These are phyloP conservation scores for Backusella tarrabulga DNA, from an alignment of 192 early-diverging fungal genomes.

Conservation along the genomic window DNA sequence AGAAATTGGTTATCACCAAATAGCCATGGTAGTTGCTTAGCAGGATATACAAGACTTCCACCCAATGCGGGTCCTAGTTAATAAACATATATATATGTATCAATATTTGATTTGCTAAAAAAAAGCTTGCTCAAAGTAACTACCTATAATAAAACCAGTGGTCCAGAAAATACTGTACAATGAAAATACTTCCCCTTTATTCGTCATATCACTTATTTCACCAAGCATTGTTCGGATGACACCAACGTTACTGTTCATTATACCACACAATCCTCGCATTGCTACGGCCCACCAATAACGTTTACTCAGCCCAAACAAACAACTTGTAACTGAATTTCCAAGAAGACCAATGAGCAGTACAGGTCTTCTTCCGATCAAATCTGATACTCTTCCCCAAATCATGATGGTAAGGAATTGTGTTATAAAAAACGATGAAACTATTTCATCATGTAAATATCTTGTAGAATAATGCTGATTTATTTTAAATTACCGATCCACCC, in stretches of 20 bases:
- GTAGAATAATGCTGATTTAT: background rate
- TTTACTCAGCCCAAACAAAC: constrained; percentile 72
- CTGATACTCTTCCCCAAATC: constrained; percentile 71
- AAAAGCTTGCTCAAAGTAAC: background rate
- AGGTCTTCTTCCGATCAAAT: constrained; percentile 78
- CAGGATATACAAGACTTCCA: constrained; percentile 78
- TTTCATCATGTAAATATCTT: background rate
- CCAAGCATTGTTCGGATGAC: constrained; percentile 81
- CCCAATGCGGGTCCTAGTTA: constrained; percentile 57
- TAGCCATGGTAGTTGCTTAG: constrained; percentile 57
- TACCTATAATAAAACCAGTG: constrained; percentile 39
- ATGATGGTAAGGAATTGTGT: constrained; percentile 70
- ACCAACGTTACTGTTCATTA: constrained; percentile 75
- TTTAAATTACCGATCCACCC: constrained; percentile 56
- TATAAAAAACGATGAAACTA: constrained; percentile 64
- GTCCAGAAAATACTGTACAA: constrained; percentile 71
- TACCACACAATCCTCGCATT: constrained; percentile 61
- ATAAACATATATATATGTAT: background rate
- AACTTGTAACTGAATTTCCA: constrained; percentile 69
- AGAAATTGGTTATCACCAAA: constrained; percentile 64
- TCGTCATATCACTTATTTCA: constrained; percentile 83
- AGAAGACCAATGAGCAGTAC: constrained; percentile 76
- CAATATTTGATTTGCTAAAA: background rate
- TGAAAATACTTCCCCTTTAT: constrained; percentile 76
- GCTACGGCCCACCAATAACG: constrained; percentile 58